Base-by-base conservation (phyloP, 2,329 filamentous ascomycete species). In the Ophiocordyceps camponoti-saundersi region DNA sequence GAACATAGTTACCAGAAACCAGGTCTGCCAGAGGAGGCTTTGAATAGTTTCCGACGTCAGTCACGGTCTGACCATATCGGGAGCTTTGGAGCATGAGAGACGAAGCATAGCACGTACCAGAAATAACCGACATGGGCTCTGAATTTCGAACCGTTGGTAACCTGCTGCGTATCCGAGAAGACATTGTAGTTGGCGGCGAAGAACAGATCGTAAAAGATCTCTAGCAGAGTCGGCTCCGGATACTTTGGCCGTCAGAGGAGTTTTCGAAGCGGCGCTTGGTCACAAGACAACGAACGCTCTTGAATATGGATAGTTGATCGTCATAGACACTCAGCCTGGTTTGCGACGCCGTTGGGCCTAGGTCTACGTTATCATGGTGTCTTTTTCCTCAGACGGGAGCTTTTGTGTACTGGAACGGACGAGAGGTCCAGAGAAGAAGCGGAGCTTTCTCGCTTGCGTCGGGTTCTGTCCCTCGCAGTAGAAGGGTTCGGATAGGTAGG, bases 161-260 rank as follows among this genome's bases (percentile, higher is more conserved):
- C 57, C 26, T 56, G 42, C 44, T 60, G 57, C 6, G 48, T 59
- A 39, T 58, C 52, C 13, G 56, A 55, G 53, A 82, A 82, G 13
- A 79, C 77, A 5, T 74, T 76, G 47, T 82, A 65, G 53, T 82
- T 82, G 48, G 77, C 79, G 8, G 80, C 63, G 34, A 65, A 65
- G 53, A 65, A 64, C 0, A 65, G 56, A 46, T 65, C 63, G 45
- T 58, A 65, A 51, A 65, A 65, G 6, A 65, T 56, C 47, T 65
- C 63, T 1, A 65, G 55, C 3, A 61, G 50, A 32, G 57, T 64
- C 0, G 61, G 59, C 48, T 65, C 62, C 46, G 61, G 32, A n/a
- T 36, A 36, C 32, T 36, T 13, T n/a, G 16, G 32, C 16, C 32
- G 32, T n/a, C 32, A n/a, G 32, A 13, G 32, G 32, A 36, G 32